Evolutionary conservation across 768 basidiomycete genomes (phyloP).

Genomic region (Daedaleopsis sinensis): DNA sequence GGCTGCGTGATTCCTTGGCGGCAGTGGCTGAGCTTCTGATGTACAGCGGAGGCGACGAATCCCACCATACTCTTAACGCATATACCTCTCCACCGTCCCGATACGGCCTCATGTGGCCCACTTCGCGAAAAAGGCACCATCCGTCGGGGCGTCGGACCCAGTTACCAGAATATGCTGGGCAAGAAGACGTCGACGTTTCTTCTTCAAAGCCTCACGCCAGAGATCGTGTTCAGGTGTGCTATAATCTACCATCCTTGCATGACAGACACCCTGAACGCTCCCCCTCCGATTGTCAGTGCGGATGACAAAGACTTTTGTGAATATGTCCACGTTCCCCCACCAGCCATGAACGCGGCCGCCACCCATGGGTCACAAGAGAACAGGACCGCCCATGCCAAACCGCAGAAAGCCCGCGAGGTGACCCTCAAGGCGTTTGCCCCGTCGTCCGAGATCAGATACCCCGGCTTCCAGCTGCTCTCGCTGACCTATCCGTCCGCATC

Average conservation of each 20-base stretch:
- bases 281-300: slow-evolving; percentile 49
- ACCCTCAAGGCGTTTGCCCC: slow-evolving; percentile 89
- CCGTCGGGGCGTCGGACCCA: slow-evolving; percentile 73
- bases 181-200: slow-evolving; percentile 79
- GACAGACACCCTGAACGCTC: not conserved
- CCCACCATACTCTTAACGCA: slow-evolving; percentile 75
- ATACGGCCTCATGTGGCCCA: slow-evolving; percentile 76
- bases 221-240: slow-evolving; percentile 69
- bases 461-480: slow-evolving; percentile 88
- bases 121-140: slow-evolving; percentile 74
- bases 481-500: slow-evolving; percentile 49
- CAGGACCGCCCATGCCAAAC: slow-evolving; percentile 13
- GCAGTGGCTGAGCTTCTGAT: not conserved
- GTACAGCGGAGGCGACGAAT: slow-evolving; percentile 21
- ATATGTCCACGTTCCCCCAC: slow-evolving; percentile 52
- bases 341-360: slow-evolving; percentile 22
- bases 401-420: slow-evolving; percentile 61
- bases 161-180: slow-evolving; percentile 83
- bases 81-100: slow-evolving; percentile 81
- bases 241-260: not conserved
- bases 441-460: slow-evolving; percentile 66
- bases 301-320: slow-evolving; percentile 95
- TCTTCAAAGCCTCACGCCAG: slow-evolving; percentile 65
- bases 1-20: not conserved
- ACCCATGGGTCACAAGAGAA: slow-evolving; percentile 15